These are phyloP conservation scores for Leishmania tropica DNA, from an alignment of 208 protist genomes.

Conservation along the genomic window DNA sequence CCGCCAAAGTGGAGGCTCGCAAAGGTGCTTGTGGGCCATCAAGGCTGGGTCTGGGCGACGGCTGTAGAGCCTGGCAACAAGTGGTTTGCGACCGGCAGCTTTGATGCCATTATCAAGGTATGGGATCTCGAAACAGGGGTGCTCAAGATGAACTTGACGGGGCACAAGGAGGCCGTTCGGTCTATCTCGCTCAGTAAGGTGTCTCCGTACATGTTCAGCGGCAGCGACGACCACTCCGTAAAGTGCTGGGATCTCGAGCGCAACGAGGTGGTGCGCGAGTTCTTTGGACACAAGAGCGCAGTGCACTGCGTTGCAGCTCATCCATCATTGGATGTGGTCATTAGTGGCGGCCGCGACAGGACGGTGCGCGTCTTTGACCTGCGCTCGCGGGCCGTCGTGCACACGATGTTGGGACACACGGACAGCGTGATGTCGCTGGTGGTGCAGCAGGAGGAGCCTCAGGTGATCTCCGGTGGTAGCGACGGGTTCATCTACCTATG, in stretches of 20 bases:
- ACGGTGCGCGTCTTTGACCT: conserved; percentile 95
- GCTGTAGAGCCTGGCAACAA: conserved; percentile 98
- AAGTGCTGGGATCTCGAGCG: conserved; percentile 99
- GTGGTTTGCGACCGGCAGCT: conserved; percentile 98
- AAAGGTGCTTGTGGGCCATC: conserved; percentile 89
- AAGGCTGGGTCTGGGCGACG: conserved; percentile 97
- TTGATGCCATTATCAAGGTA: conserved; percentile 99
- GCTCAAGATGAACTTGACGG: conserved; percentile 99
- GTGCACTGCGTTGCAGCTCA: conserved; percentile 95
- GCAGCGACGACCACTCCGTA: conserved; percentile 98
- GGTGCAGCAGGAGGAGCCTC: conserved; percentile 90
- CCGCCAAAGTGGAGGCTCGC: conserved; percentile 95
- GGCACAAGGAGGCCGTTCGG: conserved; percentile 96
- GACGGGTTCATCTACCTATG: conserved; percentile 95
- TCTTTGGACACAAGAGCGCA: conserved; percentile 97
- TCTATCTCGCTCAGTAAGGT: conserved; percentile 86
- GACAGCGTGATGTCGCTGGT: conserved; percentile 92
- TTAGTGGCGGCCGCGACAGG: conserved; percentile 97
- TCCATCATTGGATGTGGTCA: conserved; percentile 97
- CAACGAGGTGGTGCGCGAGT: conserved; percentile 94
- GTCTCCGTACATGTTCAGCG: conserved; percentile 99
- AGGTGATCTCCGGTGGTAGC: conserved; percentile 93
- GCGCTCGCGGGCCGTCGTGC: conserved; percentile 72
- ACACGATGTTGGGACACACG: conserved; percentile 94
- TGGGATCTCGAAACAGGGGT: conserved; percentile 97